phyloP scores from a whole-genome alignment of 805 yeast genomes.

The Lachancea fermentati region DNA sequence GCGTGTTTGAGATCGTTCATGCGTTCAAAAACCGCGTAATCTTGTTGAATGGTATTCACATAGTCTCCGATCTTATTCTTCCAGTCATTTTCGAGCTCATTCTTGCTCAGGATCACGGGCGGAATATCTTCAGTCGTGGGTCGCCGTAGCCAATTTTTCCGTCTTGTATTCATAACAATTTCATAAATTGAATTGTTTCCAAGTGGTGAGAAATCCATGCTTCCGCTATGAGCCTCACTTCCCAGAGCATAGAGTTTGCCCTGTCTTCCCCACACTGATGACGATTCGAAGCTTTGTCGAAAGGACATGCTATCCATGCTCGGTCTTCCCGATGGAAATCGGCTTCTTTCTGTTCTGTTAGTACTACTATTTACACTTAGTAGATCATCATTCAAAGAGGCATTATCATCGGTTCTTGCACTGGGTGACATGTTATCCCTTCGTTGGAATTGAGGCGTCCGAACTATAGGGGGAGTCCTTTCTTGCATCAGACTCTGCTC shows the following conservation, averaged over 20 bases:
- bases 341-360: constrained; percentile 4
- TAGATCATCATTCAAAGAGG: constrained; percentile 33
- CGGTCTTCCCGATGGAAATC: constrained; percentile 13
- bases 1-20: constrained; percentile 39
- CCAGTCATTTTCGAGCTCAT: constrained; percentile 38
- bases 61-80: constrained; percentile 41
- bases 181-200: constrained; percentile 66
- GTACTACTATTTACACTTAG: constrained; percentile 22
- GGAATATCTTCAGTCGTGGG: constrained; percentile 87
- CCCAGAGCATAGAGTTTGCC: constrained; percentile 19
- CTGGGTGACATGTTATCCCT: constrained; percentile 3
- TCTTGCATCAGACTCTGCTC: not conserved
- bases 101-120: constrained; percentile 57
- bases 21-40: constrained; percentile 40
- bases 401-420: constrained; percentile 15
- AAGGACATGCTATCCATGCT: constrained; percentile 14
- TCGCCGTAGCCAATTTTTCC: constrained; percentile 39
- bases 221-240: constrained; percentile 25
- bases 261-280: constrained; percentile 19
- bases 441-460: not conserved
- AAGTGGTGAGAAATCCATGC: constrained; percentile 31
- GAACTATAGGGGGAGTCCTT: not conserved
- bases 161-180: constrained; percentile 44
- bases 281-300: constrained; percentile 23
- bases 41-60: constrained; percentile 37